Conservation (phyloP, 2,329 filamentous ascomycete genomes). For the Sclerotinia sclerotiorum region DNA sequence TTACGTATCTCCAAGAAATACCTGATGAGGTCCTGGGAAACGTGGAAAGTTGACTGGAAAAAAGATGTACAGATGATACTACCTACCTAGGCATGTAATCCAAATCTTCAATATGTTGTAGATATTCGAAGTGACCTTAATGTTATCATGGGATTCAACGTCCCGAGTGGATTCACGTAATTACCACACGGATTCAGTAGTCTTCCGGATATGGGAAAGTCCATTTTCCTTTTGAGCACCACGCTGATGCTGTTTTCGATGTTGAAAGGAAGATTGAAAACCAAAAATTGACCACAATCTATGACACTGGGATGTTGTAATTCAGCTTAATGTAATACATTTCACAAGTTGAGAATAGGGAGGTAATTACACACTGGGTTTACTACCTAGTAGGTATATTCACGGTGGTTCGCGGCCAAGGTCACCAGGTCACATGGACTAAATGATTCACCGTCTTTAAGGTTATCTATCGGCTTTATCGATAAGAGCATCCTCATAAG, state of each 20-base stretch:
- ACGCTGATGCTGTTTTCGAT: not conserved
- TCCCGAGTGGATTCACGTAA: not conserved
- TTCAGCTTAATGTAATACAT: not conserved
- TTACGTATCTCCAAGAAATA: not conserved
- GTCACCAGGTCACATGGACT: slow-evolving; percentile 10
- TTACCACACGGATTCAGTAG: not conserved
- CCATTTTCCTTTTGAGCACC: not conserved
- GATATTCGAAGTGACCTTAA: not conserved
- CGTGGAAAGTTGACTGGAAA: not conserved
- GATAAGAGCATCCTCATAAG: slow-evolving; percentile 24
- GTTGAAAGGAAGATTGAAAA: too few relatives aligned
- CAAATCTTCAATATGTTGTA: not conserved
- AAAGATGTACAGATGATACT: not conserved
- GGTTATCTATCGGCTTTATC: slow-evolving; percentile 22
- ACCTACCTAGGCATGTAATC: too few relatives aligned
- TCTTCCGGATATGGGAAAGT: slow-evolving; percentile 3
- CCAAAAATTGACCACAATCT: not conserved
- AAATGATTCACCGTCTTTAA: slow-evolving; percentile 6
- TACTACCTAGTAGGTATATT: too few relatives aligned
- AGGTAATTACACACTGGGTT: not conserved
- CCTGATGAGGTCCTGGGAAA: not conserved
- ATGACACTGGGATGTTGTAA: not conserved
- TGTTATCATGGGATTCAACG: not conserved
- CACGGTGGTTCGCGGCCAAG: too few relatives aligned
- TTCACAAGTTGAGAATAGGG: too few relatives aligned